Percentiles rank a stretch among this genome's conserved stretches.
phyloP scores from a whole-genome alignment of 2,329 filamentous ascomycete genomes.

The Curvularia eragrostidis region DNA sequence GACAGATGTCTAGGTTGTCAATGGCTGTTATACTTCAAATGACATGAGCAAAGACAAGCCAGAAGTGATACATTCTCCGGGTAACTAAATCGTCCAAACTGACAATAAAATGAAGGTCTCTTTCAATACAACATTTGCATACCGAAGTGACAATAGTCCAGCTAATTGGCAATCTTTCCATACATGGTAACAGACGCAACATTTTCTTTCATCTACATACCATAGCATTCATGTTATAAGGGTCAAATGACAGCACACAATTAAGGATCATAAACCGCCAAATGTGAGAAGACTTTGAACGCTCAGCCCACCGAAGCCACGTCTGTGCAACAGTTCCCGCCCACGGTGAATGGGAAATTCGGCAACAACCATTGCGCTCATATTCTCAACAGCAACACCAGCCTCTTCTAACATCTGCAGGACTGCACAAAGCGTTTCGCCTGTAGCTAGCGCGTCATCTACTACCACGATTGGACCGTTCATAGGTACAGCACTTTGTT shows the following conservation, averaged over 20 bases:
- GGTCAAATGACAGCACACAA: neutral
- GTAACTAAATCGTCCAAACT: too few species aligned
- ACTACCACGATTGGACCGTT: slow-evolving; percentile 61
- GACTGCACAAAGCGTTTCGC: slow-evolving; percentile 62
- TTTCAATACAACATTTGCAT: too few species aligned
- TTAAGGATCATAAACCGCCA: slow-evolving; percentile 46
- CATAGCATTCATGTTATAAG: too few species aligned
- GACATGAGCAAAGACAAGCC: too few species aligned
- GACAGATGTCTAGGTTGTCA: too few species aligned
- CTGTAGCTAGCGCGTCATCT: slow-evolving; percentile 66
- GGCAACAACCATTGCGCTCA: slow-evolving; percentile 61
- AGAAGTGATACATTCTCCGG: too few species aligned
- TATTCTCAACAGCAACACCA: slow-evolving; percentile 51
- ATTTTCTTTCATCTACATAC: too few species aligned
- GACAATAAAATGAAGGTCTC: too few species aligned
- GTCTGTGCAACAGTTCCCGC: slow-evolving; percentile 53
- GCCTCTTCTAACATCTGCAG: slow-evolving; percentile 57
- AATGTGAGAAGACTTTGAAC: slow-evolving; percentile 64
- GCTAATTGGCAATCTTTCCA: too few species aligned
- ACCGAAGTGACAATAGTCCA: too few species aligned
- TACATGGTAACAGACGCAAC: too few species aligned
- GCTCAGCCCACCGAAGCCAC: slow-evolving; percentile 59
- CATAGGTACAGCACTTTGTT: slow-evolving; percentile 49
- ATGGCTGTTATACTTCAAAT: too few species aligned
- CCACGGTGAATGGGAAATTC: slow-evolving; percentile 65